Conservation (phyloP, 1,284 basidiomycete genomes). For the Cryptococcus sp. region DNA sequence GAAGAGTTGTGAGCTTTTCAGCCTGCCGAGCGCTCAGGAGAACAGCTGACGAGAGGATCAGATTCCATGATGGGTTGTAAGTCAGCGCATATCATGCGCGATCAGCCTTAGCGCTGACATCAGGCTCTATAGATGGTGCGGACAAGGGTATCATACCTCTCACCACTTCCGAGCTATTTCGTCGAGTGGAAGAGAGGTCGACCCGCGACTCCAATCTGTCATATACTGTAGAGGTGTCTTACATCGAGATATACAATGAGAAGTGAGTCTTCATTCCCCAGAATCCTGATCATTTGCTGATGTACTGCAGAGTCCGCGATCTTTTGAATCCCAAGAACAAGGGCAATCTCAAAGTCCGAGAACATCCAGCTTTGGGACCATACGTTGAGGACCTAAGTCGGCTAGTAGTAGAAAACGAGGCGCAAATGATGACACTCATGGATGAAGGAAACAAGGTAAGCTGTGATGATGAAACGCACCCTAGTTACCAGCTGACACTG, state of each 20-base stretch:
- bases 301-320: constrained; percentile 65
- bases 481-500: constrained; percentile 4
- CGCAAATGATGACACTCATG: constrained; percentile 98
- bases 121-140: constrained; percentile 67
- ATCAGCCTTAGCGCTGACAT: constrained; percentile 11
- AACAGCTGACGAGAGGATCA: constrained; percentile 27
- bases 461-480: neutral
- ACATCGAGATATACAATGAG: constrained; percentile 98
- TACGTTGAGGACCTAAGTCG: constrained; percentile 98
- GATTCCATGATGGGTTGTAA: constrained; percentile 96
- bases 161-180: constrained; percentile 89
- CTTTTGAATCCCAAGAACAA: constrained; percentile 96
- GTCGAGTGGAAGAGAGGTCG: constrained; percentile 71
- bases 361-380: constrained; percentile 90
- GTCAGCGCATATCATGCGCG: constrained; percentile 49
- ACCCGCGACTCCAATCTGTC: constrained; percentile 67
- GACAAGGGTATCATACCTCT: constrained; percentile 98
- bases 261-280: constrained; percentile 57
- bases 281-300: constrained; percentile 8
- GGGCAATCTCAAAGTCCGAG: constrained; percentile 89
- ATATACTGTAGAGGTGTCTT: constrained; percentile 94
- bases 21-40: neutral
- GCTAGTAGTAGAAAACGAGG: constrained; percentile 84
- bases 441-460: constrained; percentile 92
- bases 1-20: constrained; percentile 45